phyloP scores from a whole-genome alignment of 495 filamentous ascomycete species.

The Daldinia bambusicola region DNA sequence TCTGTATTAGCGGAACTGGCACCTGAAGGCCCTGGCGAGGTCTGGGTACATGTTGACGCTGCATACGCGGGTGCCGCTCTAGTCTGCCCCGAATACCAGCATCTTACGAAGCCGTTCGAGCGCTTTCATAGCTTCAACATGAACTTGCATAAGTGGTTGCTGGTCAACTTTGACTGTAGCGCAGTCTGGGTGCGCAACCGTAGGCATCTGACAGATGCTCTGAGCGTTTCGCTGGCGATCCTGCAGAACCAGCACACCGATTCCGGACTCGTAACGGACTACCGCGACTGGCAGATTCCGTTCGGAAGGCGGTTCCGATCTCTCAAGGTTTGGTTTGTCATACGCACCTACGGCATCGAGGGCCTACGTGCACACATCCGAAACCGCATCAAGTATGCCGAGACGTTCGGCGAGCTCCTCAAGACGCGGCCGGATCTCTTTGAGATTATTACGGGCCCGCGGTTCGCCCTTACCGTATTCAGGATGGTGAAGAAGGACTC shows the following conservation, averaged over 20 bases:
- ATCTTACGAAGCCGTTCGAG: conserved; percentile 69
- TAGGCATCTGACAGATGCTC: conserved; percentile 76
- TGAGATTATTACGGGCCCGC: conserved; percentile 76
- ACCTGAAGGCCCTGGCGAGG: conserved; percentile 49
- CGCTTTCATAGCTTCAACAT: conserved; percentile 88
- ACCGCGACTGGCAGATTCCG: conserved; percentile 98
- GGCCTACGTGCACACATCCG: conserved; percentile 81
- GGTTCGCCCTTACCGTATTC: conserved; percentile 85
- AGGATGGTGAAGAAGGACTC: conserved; percentile 52
- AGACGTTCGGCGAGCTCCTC: conserved; percentile 72
- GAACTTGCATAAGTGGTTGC: conserved; percentile 98
- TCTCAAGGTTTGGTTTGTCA: conserved; percentile 97
- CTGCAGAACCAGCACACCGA: conserved; percentile 82
- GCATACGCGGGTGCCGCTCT: conserved; percentile 92
- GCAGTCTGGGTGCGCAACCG: conserved; percentile 82
- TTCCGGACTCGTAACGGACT: conserved; percentile 89
- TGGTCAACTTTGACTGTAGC: conserved; percentile 94
- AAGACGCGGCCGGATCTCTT: conserved; percentile 74
- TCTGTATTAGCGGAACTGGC: conserved; percentile 69
- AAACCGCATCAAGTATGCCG: conserved; percentile 71
- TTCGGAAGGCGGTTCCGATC: conserved; percentile 91
- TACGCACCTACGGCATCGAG: conserved; percentile 83
- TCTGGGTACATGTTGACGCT: conserved; percentile 96
- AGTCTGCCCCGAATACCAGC: conserved; percentile 80
- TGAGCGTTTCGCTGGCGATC: conserved; percentile 82